These are phyloP conservation scores for Komagataella ulmi DNA, from an alignment of 805 yeast species.

Conservation along the genomic window DNA sequence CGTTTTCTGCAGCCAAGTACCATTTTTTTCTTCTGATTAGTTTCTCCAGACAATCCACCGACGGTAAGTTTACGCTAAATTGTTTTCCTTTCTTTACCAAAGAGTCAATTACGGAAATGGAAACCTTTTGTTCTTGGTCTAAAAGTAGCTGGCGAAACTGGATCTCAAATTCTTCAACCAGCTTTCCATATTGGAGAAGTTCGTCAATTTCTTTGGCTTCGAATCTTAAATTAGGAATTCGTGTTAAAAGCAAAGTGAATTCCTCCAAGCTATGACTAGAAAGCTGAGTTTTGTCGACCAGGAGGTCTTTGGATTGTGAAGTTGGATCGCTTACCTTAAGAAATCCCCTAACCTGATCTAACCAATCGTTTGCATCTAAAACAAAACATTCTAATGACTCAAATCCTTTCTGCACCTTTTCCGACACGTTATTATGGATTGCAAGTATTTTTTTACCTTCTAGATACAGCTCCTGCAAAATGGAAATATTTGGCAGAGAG, in stretches of 20 bases:
- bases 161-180: slow-evolving; percentile 36
- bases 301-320: slow-evolving; percentile 31
- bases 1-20: slow-evolving; percentile 8
- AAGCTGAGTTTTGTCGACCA: slow-evolving; percentile 9
- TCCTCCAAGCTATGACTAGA: slow-evolving; percentile 14
- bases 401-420: slow-evolving; percentile 9
- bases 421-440: slow-evolving; percentile 3
- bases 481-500: slow-evolving; percentile 31
- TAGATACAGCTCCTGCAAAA: slow-evolving; percentile 25
- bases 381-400: slow-evolving; percentile 25
- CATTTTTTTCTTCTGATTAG: slow-evolving; percentile 24
- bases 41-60: slow-evolving; percentile 25
- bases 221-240: slow-evolving; percentile 37
- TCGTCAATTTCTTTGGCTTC: slow-evolving; percentile 47
- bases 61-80: slow-evolving; percentile 42
- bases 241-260: slow-evolving; percentile 25
- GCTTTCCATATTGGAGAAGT: slow-evolving; percentile 35
- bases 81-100: slow-evolving; percentile 45
- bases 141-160: slow-evolving; percentile 27
- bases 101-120: slow-evolving; percentile 27
- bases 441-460: slow-evolving; percentile 42
- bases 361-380: slow-evolving; percentile 33
- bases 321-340: slow-evolving; percentile 10
- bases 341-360: slow-evolving; percentile 39
- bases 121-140: slow-evolving; percentile 11